Conservation (phyloP, 2,329 filamentous ascomycete genomes). For the Alternaria triticimaculans region DNA sequence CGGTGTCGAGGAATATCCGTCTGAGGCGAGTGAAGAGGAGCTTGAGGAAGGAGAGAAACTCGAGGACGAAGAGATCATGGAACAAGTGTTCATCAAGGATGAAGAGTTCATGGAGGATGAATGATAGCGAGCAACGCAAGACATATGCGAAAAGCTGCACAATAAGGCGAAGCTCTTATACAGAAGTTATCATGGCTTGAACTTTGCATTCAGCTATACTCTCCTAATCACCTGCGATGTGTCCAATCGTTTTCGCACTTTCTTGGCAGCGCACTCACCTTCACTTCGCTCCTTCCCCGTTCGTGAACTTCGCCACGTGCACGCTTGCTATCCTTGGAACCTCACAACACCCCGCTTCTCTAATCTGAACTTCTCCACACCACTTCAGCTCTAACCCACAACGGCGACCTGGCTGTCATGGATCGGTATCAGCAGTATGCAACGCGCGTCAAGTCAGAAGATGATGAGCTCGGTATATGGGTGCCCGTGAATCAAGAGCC, state of each 20-base stretch:
- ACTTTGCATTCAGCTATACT: no score
- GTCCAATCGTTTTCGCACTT: background rate
- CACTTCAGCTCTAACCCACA: background rate
- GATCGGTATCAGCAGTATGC: background rate
- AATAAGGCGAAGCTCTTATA: fast-evolving
- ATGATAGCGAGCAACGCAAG: background rate
- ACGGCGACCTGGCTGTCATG: background rate
- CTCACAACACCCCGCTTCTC: background rate
- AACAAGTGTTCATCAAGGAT: background rate
- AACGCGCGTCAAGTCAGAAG: background rate
- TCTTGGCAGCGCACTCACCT: background rate
- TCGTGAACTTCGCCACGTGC: background rate
- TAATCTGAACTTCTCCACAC: background rate
- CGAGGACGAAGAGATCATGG: no score
- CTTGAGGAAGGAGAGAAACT: no score
- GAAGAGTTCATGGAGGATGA: background rate
- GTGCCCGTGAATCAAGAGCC: background rate
- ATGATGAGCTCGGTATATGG: background rate
- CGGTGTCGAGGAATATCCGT: no score
- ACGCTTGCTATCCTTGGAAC: background rate
- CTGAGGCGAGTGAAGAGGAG: no score
- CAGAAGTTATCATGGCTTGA: background rate
- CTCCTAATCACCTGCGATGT: background rate
- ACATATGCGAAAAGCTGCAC: background rate
- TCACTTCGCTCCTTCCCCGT: background rate